Percentiles rank a stretch among this genome's conserved stretches.
These are phyloP conservation scores for Cercophora sp. DNA, from an alignment of 495 filamentous ascomycete species.

Conservation along the genomic window DNA sequence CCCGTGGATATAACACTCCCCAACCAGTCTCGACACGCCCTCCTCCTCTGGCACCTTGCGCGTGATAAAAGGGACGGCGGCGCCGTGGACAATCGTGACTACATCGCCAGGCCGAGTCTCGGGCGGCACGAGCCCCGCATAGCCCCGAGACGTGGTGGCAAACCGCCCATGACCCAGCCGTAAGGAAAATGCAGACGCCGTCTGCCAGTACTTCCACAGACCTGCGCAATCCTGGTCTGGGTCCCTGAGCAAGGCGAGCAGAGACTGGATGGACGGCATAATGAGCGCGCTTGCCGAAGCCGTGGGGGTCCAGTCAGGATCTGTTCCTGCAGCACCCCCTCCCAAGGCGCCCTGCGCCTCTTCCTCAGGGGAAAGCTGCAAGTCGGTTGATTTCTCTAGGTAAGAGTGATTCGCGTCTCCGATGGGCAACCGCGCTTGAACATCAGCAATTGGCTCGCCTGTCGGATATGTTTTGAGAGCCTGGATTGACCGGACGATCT, in stretches of 20 bases:
- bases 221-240: background rate
- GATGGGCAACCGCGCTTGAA: background rate
- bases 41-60: background rate
- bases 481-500: background rate
- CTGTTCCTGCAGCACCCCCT: background rate
- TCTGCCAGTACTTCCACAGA: constrained; percentile 1
- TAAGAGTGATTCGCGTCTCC: background rate
- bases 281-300: background rate
- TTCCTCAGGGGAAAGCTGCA: background rate
- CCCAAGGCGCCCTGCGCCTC: background rate
- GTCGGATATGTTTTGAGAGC: background rate
- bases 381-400: background rate
- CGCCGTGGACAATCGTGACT: background rate
- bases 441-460: background rate
- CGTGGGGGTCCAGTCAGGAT: background rate
- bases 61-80: background rate
- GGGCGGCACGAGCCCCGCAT: background rate
- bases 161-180: background rate
- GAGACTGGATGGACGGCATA: background rate
- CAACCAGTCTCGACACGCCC: background rate
- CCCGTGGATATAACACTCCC: background rate
- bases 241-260: background rate
- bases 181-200: background rate
- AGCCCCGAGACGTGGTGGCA: background rate
- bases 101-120: background rate